Base-by-base conservation (phyloP, 2,329 filamentous ascomycete species). In the Neonectria faginata region DNA sequence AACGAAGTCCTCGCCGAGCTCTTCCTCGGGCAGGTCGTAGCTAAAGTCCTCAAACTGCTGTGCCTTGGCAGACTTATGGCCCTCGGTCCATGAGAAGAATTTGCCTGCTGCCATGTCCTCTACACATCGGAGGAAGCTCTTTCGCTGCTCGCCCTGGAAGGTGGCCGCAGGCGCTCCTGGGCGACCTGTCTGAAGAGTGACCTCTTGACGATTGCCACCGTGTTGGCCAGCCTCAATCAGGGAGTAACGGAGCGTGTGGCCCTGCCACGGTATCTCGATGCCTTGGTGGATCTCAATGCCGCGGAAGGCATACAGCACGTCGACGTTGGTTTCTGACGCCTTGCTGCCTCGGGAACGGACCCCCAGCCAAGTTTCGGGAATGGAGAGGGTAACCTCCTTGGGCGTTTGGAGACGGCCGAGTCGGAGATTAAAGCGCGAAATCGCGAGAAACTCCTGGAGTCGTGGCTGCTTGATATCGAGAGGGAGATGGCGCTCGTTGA, bases 221-320 rank as follows among this genome's bases (percentile, higher is more conserved):
- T 84, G 82, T 55, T 80, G 79, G 0, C 85, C 85, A 5, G 80
- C 84, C 65, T 88, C 83, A 65, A 87, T 79, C 69, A 79, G 83
- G 20, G 80, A 84, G 79, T 88, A 87, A 8, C 78, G 79, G 9
- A 89, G 75, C 11, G 73, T 82, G 75, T 84, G 81, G 47, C 79
- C 80, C 7, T 77, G 66, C 73, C 82, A 84, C 2, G 79, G 73
- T 42, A 81, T 75, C 10, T 82, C 77, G 51, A 83, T 75, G 25
- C 78, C 75, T 62, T 84, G 83, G 50, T 83, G 84, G 42, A 88
- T 78, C 69, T 89, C 85, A 2, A 87, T 78, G 8, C 85, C 85
- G 52, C 80, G 78, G 73, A 88, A 86, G 16, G 79, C 60, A 70
- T 80, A 81, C 12, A 70, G 64, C 3, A 79, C 50, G 44, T 76